phyloP scores from a whole-genome alignment of 257 asterid genomes.

The Ocimum tenuiflorum region DNA sequence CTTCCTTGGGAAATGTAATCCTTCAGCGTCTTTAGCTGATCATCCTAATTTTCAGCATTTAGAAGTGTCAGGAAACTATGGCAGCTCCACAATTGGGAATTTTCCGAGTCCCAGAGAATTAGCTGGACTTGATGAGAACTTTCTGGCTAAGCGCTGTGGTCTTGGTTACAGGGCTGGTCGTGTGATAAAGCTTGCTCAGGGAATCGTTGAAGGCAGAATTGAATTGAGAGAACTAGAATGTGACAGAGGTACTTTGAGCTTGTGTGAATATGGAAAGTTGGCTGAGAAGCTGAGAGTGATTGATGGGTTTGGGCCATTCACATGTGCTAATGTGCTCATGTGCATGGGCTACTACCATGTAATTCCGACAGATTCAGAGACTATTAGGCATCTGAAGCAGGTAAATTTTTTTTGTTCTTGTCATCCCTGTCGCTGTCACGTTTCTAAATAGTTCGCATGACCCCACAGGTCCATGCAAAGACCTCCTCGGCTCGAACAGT shows the following conservation, averaged over 20 bases:
- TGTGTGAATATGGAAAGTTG: slow-evolving; percentile 41
- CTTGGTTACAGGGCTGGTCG: slow-evolving; percentile 85
- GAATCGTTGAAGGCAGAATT: slow-evolving; percentile 48
- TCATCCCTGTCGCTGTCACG: background rate
- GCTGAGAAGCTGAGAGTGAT: slow-evolving; percentile 53
- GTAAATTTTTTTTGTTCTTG: slow-evolving; percentile 13
- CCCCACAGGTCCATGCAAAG: slow-evolving; percentile 57
- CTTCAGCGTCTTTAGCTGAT: background rate
- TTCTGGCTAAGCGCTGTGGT: slow-evolving; percentile 52
- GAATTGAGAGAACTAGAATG: slow-evolving; percentile 50
- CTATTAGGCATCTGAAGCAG: slow-evolving; percentile 83
- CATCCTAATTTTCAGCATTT: slow-evolving; percentile 15
- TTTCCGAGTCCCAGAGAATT: slow-evolving; percentile 68
- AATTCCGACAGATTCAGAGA: slow-evolving; percentile 79
- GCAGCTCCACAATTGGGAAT: slow-evolving; percentile 35
- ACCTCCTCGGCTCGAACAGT: slow-evolving; percentile 34
- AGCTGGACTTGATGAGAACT: slow-evolving; percentile 46
- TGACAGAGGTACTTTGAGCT: slow-evolving; percentile 24
- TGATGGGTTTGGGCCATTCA: slow-evolving; percentile 77
- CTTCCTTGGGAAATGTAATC: slow-evolving; percentile 8
- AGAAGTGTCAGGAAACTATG: slow-evolving; percentile 9
- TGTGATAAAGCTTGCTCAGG: slow-evolving; percentile 57
- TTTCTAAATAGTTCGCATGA: background rate
- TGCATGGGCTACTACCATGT: slow-evolving; percentile 86
- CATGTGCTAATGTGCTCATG: slow-evolving; percentile 81